phyloP scores from a whole-genome alignment of 345 rosid genomes.

The Camelina laxa region DNA sequence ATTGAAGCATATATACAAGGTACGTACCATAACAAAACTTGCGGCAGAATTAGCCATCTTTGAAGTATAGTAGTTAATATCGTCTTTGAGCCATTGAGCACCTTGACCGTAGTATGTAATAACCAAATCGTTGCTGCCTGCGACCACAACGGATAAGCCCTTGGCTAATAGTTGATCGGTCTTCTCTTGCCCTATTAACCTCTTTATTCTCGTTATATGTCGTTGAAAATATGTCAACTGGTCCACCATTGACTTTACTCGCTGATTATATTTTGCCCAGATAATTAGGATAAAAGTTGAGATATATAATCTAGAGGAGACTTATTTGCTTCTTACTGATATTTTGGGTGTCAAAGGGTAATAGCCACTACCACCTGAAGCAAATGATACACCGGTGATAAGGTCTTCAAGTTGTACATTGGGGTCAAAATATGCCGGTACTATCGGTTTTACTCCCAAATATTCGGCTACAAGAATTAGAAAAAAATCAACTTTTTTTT shows the following conservation, averaged over 20 bases:
- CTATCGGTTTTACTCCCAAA: conserved; percentile 49
- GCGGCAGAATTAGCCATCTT: conserved; percentile 24
- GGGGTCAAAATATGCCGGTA: conserved; percentile 64
- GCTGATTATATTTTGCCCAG: conserved; percentile 31
- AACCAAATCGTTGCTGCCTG: conserved; percentile 53
- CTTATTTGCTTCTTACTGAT: conserved; percentile 41
- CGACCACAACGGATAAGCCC: conserved; percentile 36
- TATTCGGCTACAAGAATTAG: conserved; percentile 45
- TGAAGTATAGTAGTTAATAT: conserved; percentile 16
- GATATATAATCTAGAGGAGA: background rate
- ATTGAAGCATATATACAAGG: background rate
- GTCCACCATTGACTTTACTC: conserved; percentile 32
- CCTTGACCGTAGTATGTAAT: conserved; percentile 37
- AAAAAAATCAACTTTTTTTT: background rate
- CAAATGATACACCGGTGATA: conserved; percentile 62
- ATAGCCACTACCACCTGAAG: conserved; percentile 64
- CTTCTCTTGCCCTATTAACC: conserved; percentile 40
- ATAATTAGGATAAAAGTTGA: conserved; percentile 1
- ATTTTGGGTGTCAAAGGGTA: conserved; percentile 55
- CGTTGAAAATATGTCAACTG: conserved; percentile 41
- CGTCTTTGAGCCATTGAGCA: conserved; percentile 1
- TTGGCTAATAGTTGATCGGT: conserved; percentile 28
- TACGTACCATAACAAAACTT: conserved; percentile 12
- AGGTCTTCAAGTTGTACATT: conserved; percentile 51
- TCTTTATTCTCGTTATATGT: conserved; percentile 34